phyloP scores from a whole-genome alignment of 2,329 filamentous ascomycete species.

The Thelonectria blattea region DNA sequence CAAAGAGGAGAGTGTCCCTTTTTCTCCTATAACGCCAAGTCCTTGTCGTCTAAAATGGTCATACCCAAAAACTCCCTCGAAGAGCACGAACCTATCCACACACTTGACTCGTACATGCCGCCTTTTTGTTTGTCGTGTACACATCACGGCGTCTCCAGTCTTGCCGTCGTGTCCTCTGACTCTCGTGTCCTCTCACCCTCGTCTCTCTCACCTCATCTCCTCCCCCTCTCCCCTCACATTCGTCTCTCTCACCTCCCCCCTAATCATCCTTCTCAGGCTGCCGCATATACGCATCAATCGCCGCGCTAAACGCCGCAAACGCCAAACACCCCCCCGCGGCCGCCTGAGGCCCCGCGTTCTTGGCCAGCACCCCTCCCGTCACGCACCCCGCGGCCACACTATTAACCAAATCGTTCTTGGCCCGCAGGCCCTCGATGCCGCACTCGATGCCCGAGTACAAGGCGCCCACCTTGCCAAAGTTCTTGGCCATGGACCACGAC shows the following conservation, averaged over 20 bases:
- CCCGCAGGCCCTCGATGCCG: conserved; percentile 88
- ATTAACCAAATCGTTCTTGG: conserved; percentile 93
- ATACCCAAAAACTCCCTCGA: conserved; percentile 37
- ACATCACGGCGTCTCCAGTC: not conserved
- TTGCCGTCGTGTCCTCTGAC: too few species aligned
- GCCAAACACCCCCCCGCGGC: conserved; percentile 86
- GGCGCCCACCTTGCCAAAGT: conserved; percentile 92
- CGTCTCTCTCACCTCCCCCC: not conserved
- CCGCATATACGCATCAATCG: conserved; percentile 91
- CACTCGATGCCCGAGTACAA: conserved; percentile 94
- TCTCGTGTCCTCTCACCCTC: too few species aligned
- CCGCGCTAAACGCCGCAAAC: conserved; percentile 90
- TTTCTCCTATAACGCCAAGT: conserved; percentile 41
- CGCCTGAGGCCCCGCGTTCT: conserved; percentile 87
- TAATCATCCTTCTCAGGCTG: conserved; percentile 66
- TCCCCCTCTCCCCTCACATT: too few species aligned
- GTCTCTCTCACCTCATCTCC: too few species aligned
- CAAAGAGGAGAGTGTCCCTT: conserved; percentile 39
- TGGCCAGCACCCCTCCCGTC: conserved; percentile 86
- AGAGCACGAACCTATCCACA: conserved; percentile 23
- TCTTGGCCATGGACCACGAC: conserved; percentile 84
- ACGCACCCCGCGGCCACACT: conserved; percentile 87
- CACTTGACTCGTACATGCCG: conserved; percentile 28
- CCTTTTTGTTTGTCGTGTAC: not conserved
- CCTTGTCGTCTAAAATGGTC: conserved; percentile 41